Conservation (phyloP, 768 basidiomycete species). For the Phlebiopsis gigantea region DNA sequence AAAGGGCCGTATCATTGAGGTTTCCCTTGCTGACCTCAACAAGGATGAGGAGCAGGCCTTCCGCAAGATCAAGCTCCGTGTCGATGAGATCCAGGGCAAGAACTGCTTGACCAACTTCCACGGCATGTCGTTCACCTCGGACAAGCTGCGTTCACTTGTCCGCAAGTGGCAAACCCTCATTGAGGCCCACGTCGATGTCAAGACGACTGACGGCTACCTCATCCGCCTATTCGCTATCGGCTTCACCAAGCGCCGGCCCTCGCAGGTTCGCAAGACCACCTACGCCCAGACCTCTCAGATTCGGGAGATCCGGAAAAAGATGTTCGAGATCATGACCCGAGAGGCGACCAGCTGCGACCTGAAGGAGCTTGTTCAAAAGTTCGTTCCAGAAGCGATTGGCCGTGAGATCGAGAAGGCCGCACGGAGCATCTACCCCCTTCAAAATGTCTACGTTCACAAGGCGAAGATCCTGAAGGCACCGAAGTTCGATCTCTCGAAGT, state of each 20-base stretch:
- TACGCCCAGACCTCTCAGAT: slow-evolving; percentile 95
- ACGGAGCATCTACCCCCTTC: slow-evolving; percentile 94
- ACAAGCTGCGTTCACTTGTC: slow-evolving; percentile 99
- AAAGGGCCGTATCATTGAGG: slow-evolving; percentile 93
- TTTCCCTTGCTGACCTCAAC: slow-evolving; percentile 96
- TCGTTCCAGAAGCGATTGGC: slow-evolving; percentile 97
- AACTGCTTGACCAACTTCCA: slow-evolving; percentile 99
- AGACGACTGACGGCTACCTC: slow-evolving; percentile 99
- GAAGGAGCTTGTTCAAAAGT: slow-evolving; percentile 98
- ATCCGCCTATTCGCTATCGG: slow-evolving; percentile 98
- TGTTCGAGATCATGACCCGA: slow-evolving; percentile 98
- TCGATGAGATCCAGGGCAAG: slow-evolving; percentile 96
- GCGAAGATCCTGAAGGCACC: slow-evolving; percentile 98
- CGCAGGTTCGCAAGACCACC: slow-evolving; percentile 98
- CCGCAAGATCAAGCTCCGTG: slow-evolving; percentile 98
- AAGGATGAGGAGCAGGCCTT: slow-evolving; percentile 99
- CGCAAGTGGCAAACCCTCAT: slow-evolving; percentile 99
- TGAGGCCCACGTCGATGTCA: slow-evolving; percentile 97
- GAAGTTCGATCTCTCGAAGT: slow-evolving; percentile 92
- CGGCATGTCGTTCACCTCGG: slow-evolving; percentile 99
- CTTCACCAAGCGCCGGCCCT: slow-evolving; percentile 95
- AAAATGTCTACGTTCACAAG: slow-evolving; percentile 99
- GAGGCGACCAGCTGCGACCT: slow-evolving; percentile 94
- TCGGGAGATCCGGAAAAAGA: slow-evolving; percentile 97
- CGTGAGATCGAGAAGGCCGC: slow-evolving; percentile 99